Conservation (phyloP, 192 early-diverging fungal species). For the Coemansia sp. region DNA sequence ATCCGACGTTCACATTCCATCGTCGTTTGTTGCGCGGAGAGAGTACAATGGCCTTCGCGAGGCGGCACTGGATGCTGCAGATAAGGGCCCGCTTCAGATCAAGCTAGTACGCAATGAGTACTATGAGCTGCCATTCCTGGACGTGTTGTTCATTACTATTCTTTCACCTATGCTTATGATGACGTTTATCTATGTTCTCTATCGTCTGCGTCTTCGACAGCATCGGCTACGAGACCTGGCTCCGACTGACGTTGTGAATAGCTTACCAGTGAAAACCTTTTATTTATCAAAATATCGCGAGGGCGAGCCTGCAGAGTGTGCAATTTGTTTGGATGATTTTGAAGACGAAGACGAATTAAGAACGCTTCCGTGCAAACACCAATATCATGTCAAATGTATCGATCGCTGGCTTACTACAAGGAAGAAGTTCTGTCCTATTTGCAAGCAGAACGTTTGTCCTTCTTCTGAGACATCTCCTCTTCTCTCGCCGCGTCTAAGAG, state of each 20-base stretch:
- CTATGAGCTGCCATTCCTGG: slow-evolving; percentile 67
- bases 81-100: slow-evolving; percentile 20
- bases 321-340: slow-evolving; percentile 94
- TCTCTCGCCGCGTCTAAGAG: slow-evolving; percentile 37
- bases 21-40: slow-evolving; percentile 76
- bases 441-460: slow-evolving; percentile 63
- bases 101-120: slow-evolving; percentile 53
- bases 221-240: slow-evolving; percentile 73
- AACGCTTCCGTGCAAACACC: slow-evolving; percentile 82
- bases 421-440: slow-evolving; percentile 79
- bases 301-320: slow-evolving; percentile 79
- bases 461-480: slow-evolving; percentile 37
- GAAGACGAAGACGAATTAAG: slow-evolving; percentile 73
- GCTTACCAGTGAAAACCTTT: slow-evolving; percentile 72
- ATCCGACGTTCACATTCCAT: slow-evolving; percentile 82
- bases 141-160: slow-evolving; percentile 79
- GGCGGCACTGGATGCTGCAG: slow-evolving; percentile 19
- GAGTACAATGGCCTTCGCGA: slow-evolving; percentile 64
- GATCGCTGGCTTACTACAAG: slow-evolving; percentile 88
- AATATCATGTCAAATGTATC: slow-evolving; percentile 86
- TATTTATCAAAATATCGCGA: slow-evolving; percentile 61
- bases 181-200: slow-evolving; percentile 70
- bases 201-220: slow-evolving; percentile 71
- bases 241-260: slow-evolving; percentile 68
- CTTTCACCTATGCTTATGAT: slow-evolving; percentile 81